Evolutionary conservation across 2,329 filamentous ascomycete genomes (phyloP).

Genomic region (Xylariaceae sp.): DNA sequence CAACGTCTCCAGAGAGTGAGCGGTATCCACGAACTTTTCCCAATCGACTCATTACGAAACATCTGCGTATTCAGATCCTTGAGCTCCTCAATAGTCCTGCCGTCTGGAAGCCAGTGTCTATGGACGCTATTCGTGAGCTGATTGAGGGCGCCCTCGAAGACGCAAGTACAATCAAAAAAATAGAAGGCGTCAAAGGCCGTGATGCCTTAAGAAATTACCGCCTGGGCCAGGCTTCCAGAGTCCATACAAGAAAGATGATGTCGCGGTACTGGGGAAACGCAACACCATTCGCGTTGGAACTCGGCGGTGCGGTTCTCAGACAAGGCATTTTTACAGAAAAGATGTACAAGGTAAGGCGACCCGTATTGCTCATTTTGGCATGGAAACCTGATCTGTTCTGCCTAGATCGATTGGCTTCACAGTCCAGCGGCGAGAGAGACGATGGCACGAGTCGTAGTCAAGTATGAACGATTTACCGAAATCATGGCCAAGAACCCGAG

Average conservation of each 20-base stretch:
- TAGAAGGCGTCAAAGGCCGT: conserved; percentile 29
- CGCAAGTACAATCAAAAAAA: conserved; percentile 31
- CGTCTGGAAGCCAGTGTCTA: conserved; percentile 27
- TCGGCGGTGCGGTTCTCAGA: conserved; percentile 60
- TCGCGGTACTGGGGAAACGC: conserved; percentile 65
- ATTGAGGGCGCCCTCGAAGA: conserved; percentile 44
- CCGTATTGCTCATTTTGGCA: background rate
- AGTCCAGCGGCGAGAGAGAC: conserved; percentile 61
- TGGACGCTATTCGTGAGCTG: conserved; percentile 46
- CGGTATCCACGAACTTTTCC: conserved; percentile 45
- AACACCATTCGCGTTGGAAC: conserved; percentile 61
- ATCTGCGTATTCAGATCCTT: conserved; percentile 39
- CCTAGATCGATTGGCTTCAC: conserved; percentile 68
- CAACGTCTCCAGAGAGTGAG: conserved; percentile 1
- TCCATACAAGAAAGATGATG: conserved; percentile 64
- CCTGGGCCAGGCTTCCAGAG: conserved; percentile 26
- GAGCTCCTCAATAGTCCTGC: conserved; percentile 30
- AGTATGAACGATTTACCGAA: conserved; percentile 60
- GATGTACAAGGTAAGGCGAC: conserved; percentile 52
- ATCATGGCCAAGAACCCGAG: conserved; percentile 49
- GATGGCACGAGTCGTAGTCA: conserved; percentile 59
- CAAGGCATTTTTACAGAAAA: conserved; percentile 66
- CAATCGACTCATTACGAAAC: conserved; percentile 50
- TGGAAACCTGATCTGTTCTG: conserved; percentile 6
- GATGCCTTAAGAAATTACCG: conserved; percentile 17